phyloP scores from a whole-genome alignment of 768 basidiomycete species.

The Boletellus ananiceps region DNA sequence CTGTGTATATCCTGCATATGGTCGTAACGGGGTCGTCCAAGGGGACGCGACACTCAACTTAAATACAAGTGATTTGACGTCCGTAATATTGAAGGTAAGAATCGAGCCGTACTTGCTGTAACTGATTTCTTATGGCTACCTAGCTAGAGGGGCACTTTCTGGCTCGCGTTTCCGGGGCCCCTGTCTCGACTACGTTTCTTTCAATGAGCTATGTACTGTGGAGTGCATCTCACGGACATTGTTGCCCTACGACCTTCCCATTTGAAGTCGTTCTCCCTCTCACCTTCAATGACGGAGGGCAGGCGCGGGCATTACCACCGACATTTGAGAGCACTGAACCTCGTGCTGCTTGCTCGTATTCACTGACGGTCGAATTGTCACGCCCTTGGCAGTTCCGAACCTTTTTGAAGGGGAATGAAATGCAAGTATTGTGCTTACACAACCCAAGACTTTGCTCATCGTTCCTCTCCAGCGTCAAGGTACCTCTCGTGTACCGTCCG shows the following conservation, averaged over 20 bases:
- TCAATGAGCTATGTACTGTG: constrained; percentile 19
- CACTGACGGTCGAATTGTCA: constrained; percentile 40
- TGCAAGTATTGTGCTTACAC: constrained; percentile 30
- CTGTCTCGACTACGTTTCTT: constrained; percentile 15
- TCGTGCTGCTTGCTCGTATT: constrained; percentile 41
- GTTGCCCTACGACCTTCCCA: constrained; percentile 34
- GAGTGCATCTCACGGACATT: constrained; percentile 8
- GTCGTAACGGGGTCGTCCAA: constrained; percentile 17
- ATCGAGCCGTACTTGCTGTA: neutral
- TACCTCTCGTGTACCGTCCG: constrained; percentile 51
- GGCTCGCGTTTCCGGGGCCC: constrained; percentile 11
- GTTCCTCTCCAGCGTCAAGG: constrained; percentile 34
- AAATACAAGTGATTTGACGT: constrained; percentile 6
- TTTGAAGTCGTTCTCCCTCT: constrained; percentile 46
- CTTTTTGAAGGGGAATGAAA: constrained; percentile 44
- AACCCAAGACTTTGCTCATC: neutral
- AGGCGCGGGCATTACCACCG: constrained; percentile 43
- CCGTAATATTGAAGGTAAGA: constrained; percentile 24
- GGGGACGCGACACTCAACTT: constrained; percentile 21
- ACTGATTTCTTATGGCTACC: neutral
- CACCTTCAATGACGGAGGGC: constrained; percentile 37
- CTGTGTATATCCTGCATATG: constrained; percentile 19
- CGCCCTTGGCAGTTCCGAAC: constrained; percentile 37
- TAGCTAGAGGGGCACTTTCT: constrained; percentile 26
- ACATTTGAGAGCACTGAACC: constrained; percentile 31